phyloP scores from a whole-genome alignment of 768 basidiomycete genomes.

The Lactifluus piperatus region DNA sequence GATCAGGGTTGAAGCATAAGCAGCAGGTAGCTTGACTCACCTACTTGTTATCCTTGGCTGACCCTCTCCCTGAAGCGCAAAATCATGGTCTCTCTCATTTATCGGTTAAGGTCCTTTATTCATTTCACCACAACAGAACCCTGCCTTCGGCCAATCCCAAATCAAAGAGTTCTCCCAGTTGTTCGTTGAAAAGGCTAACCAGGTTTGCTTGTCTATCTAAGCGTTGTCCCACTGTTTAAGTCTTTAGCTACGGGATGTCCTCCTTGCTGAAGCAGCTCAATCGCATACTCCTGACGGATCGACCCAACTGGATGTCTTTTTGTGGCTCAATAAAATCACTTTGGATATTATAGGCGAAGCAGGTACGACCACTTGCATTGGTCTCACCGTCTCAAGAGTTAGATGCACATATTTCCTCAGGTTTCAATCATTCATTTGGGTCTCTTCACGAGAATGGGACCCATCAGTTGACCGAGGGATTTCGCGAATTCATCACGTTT shows the following conservation, averaged over 20 bases:
- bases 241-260: slow-evolving; percentile 5
- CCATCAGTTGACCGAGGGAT: slow-evolving; percentile 4
- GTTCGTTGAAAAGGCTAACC: slow-evolving; percentile 16
- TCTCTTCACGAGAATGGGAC: neutral
- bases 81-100: slow-evolving; percentile 5
- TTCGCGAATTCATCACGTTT: slow-evolving; percentile 5
- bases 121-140: slow-evolving; percentile 1
- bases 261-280: neutral
- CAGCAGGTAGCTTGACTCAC: slow-evolving; percentile 5
- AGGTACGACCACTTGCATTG: neutral
- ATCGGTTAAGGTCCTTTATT: neutral
- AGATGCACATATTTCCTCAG: neutral
- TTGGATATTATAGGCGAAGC: slow-evolving; percentile 14
- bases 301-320: neutral
- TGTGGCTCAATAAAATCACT: slow-evolving; percentile 13
- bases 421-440: slow-evolving; percentile 14
- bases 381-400: too few species aligned
- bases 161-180: slow-evolving; percentile 7
- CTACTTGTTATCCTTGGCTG: neutral
- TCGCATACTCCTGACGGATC: slow-evolving; percentile 1
- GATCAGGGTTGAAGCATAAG: slow-evolving; percentile 6
- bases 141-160: slow-evolving; percentile 13
- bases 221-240: neutral
- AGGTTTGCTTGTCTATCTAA: neutral
- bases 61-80: slow-evolving; percentile 3